Evolutionary conservation across 2,329 filamentous ascomycete genomes (phyloP).

Genomic region (Hypoxylon sp.): DNA sequence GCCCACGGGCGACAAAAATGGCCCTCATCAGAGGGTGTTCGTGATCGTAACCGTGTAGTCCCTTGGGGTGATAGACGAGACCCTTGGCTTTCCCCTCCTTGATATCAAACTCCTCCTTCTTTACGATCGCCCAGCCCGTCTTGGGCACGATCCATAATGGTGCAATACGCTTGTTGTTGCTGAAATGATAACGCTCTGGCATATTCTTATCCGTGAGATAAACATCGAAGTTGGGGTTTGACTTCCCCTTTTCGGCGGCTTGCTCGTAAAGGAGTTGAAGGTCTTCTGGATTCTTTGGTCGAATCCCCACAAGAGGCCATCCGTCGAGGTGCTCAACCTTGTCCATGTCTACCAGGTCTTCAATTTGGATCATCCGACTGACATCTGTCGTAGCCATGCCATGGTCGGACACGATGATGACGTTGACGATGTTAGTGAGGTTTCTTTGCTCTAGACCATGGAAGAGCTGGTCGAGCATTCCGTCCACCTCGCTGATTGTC

Average conservation of each 20-base stretch:
- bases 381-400: conserved; percentile 95
- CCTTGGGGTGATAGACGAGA: conserved; percentile 77
- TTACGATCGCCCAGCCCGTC: conserved; percentile 91
- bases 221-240: conserved; percentile 79
- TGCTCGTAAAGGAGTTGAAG: conserved; percentile 73
- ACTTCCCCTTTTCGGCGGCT: conserved; percentile 63
- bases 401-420: conserved; percentile 96
- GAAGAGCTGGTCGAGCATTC: conserved; percentile 81
- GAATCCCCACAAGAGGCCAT: conserved; percentile 91
- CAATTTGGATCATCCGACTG: conserved; percentile 83
- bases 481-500: conserved; percentile 82
- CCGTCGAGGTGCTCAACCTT: conserved; percentile 88
- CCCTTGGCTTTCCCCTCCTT: conserved; percentile 70
- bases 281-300: conserved; percentile 75
- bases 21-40: conserved; percentile 95
- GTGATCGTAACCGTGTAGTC: conserved; percentile 94
- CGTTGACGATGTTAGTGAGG: conserved; percentile 87
- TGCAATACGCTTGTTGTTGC: conserved; percentile 86
- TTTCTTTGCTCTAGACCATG: conserved; percentile 81
- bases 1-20: conserved; percentile 91
- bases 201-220: conserved; percentile 88
- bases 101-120: conserved; percentile 80
- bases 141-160: conserved; percentile 95
- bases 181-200: conserved; percentile 93
- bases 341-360: conserved; percentile 81